A percentile compares a stretch with the other conserved stretches of the same genome.
Evolutionary conservation across 139 green algal species (phyloP).

Genomic region (Deuterostichococcus epilithicus): DNA sequence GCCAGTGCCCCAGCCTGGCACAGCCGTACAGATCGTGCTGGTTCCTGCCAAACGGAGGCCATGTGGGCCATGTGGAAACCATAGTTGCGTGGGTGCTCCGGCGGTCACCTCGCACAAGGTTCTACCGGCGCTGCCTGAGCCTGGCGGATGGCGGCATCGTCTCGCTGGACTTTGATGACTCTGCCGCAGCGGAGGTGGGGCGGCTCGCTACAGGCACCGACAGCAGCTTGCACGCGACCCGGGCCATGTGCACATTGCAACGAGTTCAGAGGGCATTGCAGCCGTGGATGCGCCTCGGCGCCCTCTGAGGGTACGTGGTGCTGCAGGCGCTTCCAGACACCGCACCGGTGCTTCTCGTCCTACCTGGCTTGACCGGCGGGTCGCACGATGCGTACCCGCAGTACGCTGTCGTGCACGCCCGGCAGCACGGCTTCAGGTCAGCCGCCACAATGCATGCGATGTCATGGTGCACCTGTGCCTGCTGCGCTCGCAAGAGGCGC

Average conservation of each 20-base stretch:
- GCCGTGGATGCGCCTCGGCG: slow-evolving; percentile 7
- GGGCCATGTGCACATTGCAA: not conserved
- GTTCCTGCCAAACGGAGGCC: slow-evolving; percentile 40
- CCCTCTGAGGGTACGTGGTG: not conserved
- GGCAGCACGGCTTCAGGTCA: slow-evolving; percentile 11
- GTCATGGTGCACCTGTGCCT: not conserved
- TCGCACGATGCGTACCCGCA: slow-evolving; percentile 84
- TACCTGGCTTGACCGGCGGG: slow-evolving; percentile 90
- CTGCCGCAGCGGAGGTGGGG: slow-evolving; percentile 22
- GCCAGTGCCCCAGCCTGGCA: slow-evolving; percentile 30
- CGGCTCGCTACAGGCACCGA: too few relatives aligned
- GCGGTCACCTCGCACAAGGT: slow-evolving; percentile 51
- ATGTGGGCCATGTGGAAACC: slow-evolving; percentile 91
- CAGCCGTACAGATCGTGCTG: slow-evolving; percentile 18
- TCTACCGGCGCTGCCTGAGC: slow-evolving; percentile 63
- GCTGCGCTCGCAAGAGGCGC: too few relatives aligned
- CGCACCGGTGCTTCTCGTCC: slow-evolving; percentile 80
- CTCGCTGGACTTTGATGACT: slow-evolving; percentile 76
- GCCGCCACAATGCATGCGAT: not conserved
- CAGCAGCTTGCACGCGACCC: not conserved
- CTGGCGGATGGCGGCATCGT: slow-evolving; percentile 81
- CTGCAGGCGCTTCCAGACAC: slow-evolving; percentile 36
- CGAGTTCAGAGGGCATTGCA: not conserved
- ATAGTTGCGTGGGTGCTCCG: slow-evolving; percentile 80
- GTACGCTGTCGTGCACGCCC: slow-evolving; percentile 53